Conservation (phyloP, 441 rosid genomes). For the Adansonia gregorii region DNA sequence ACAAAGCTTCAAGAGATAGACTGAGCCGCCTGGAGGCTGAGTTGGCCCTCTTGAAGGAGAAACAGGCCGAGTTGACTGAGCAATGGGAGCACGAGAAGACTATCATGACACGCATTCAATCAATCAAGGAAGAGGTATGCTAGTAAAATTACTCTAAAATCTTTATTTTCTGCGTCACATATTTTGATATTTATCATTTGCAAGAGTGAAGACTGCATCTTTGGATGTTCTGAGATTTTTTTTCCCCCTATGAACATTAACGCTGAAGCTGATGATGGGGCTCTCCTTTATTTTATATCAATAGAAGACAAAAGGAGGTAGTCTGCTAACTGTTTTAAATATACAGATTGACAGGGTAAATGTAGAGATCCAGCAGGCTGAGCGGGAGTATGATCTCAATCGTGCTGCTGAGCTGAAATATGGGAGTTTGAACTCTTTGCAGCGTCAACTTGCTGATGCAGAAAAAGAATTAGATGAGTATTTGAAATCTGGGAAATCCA, state of each 20-base stretch:
- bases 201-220: neutral
- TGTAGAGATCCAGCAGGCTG: constrained; percentile 97
- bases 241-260: neutral
- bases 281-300: neutral
- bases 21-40: constrained; percentile 79
- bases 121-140: constrained; percentile 89
- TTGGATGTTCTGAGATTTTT: neutral
- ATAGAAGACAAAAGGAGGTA: neutral
- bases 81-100: constrained; percentile 98
- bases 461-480: constrained; percentile 91
- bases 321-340: neutral
- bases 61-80: constrained; percentile 78
- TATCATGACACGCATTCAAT: constrained; percentile 87
- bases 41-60: constrained; percentile 65
- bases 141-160: neutral
- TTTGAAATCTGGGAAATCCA: constrained; percentile 87
- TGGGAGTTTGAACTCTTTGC: constrained; percentile 87
- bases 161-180: neutral
- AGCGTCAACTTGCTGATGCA: constrained; percentile 77
- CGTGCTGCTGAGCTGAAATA: constrained; percentile 99
- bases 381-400: constrained; percentile 95
- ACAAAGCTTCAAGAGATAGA: constrained; percentile 86
- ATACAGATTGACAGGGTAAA: constrained; percentile 89
- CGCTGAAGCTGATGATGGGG: neutral
- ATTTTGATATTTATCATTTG: neutral